Base-by-base conservation (phyloP, 2,329 filamentous ascomycete genomes). In the Parastagonospora nodorum region DNA sequence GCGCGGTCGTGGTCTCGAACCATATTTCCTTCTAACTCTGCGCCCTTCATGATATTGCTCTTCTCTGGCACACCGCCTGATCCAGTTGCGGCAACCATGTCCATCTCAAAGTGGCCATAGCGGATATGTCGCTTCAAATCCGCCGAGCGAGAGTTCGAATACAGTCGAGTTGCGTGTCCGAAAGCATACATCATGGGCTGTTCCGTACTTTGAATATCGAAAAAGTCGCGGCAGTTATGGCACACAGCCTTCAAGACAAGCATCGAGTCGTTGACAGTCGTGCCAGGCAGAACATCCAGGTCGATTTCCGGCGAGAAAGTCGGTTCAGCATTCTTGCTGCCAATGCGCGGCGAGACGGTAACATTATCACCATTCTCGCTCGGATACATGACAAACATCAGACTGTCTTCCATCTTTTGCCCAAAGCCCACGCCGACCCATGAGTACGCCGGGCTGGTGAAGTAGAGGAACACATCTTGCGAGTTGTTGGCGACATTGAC, bases 381-480 rank as follows among this genome's bases (percentile, higher is more conserved):
- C 2, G 74, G 68, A 59, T 80, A 79, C 51, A 78, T 69, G 37
- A 79, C 63, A 33, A 80, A 67, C 69, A 79, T 79, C 48, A 78
- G 60, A 12, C 73, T 69, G 30, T 75, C 67, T 48, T 65, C 66
- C 77, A 80, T 80, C 44, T 64, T 58, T 30, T 57, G 59, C 4
- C 77, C 77, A 51, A 78, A 74, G 2, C 77, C 77, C 11, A 78
- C 68, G 2, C 67, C 76, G 8, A 77, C 71, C 77, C 77, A 80
- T 4, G 75, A 75, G 45, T 74, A 72, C 11, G 67, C 67, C 7
- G 74, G 69, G n/a, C 55, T 63, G 1, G 65, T 55, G 32, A 71
- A 67, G 59, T 70, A 70, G 9, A 74, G 63, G 48, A 58, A 69
- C 9, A 74, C 58, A 64, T 74, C 69, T n/a, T 50, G 58, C 1